Percentiles rank a stretch among this genome's conserved stretches.
These are phyloP conservation scores for Fusarium oligoseptatum DNA, from an alignment of 2,329 filamentous ascomycete genomes.

Conservation along the genomic window DNA sequence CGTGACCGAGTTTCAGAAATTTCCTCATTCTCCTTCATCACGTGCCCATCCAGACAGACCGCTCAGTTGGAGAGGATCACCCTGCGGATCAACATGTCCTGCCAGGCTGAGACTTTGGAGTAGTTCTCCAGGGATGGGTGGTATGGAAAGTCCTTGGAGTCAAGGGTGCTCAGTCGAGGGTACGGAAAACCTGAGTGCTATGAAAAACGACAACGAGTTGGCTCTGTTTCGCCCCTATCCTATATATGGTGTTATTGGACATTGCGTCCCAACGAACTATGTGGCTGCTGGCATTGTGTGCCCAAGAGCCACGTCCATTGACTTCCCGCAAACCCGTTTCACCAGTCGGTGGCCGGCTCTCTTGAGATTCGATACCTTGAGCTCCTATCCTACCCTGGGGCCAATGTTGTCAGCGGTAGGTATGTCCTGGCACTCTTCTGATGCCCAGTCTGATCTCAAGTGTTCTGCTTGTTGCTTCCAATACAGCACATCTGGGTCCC, in stretches of 20 bases:
- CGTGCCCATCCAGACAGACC: slow-evolving; percentile 10
- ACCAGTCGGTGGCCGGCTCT: not conserved
- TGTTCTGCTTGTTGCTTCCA: not conserved
- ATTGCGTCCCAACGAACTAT: not conserved
- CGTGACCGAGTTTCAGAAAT: slow-evolving; percentile 7
- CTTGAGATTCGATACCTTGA: not conserved
- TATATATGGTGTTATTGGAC: not conserved
- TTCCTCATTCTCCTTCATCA: slow-evolving; percentile 5
- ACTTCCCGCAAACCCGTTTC: not conserved
- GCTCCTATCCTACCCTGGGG: not conserved
- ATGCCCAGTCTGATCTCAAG: not conserved
- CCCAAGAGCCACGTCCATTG: not conserved
- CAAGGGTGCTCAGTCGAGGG: not conserved
- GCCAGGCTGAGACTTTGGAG: not conserved
- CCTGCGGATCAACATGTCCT: not conserved
- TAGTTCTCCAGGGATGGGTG: not conserved
- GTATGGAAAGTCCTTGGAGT: not conserved
- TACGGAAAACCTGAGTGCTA: not conserved
- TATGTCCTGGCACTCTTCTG: not conserved
- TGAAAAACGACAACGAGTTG: not conserved
- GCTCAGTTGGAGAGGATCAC: not conserved
- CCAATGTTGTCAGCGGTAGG: not conserved
- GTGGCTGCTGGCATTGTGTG: not conserved
- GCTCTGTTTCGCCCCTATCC: not conserved
- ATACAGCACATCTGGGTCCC: not conserved